Evolutionary conservation across 1,284 basidiomycete species (phyloP).

Genomic region (Lignosus rhinocerotis): DNA sequence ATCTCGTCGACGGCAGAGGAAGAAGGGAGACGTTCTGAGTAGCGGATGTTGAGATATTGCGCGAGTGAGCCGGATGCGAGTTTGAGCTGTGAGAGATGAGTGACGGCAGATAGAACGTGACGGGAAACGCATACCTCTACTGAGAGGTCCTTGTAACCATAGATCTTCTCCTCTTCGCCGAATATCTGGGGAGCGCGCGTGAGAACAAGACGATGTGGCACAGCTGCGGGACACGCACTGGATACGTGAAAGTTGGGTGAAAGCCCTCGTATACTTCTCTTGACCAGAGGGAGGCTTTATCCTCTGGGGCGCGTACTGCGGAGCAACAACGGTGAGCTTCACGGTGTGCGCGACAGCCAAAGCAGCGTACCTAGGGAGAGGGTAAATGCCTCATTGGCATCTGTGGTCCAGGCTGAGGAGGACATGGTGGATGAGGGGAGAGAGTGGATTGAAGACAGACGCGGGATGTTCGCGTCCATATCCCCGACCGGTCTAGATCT

Average conservation of each 20-base stretch:
- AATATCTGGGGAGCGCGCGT: conserved; percentile 61
- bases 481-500: conserved; percentile 18
- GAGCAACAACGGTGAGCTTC: conserved; percentile 10
- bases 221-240: conserved; percentile 47
- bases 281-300: conserved; percentile 61
- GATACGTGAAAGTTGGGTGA: conserved; percentile 86
- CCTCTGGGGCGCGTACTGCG: conserved; percentile 62
- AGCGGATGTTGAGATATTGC: conserved; percentile 73
- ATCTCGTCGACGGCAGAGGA: conserved; percentile 87
- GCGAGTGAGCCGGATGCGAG: conserved; percentile 87
- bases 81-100: conserved; percentile 53
- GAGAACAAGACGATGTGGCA: background rate
- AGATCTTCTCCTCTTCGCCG: conserved; percentile 95
- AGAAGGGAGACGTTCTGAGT: conserved; percentile 66
- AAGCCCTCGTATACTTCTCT: conserved; percentile 66
- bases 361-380: conserved; percentile 65
- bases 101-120: background rate
- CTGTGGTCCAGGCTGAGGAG: conserved; percentile 54
- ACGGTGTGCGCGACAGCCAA: background rate
- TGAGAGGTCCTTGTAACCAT: conserved; percentile 84
- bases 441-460: conserved; percentile 11
- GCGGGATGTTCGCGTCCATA: conserved; percentile 22
- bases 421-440: conserved; percentile 21
- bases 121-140: conserved; percentile 68
- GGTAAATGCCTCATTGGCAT: conserved; percentile 77